Evolutionary conservation across 2,329 filamentous ascomycete species (phyloP), one percentile per base, ranked within the genome.

Genomic region (Colletotrichum noveboracense): DNA sequence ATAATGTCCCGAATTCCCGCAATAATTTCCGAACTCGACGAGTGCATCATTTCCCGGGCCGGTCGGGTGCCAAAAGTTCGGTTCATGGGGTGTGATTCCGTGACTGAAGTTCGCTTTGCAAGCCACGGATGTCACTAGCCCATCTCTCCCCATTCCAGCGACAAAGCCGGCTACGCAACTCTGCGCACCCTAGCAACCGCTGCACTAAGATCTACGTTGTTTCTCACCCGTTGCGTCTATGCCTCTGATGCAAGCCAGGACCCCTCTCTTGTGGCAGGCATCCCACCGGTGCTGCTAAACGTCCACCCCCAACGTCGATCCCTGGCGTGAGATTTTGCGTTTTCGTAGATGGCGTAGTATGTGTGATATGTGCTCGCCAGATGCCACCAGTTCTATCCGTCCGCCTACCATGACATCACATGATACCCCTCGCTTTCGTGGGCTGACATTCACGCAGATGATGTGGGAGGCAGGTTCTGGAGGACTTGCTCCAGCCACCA

Each of bases 401-500:
- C 58, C 16, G 28, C 30, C 28, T 5, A 21, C n/a, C 5, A 32
- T 30, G 26, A 61, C 58, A 34, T 34, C 30, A 56, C 16, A 38
- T 38, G 18, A n/a, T 14, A 18, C 16, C 26, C 12, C 18, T 26
- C 16, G 55, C 4, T 6, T 30, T 30, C 55, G n/a, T n/a, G 26
- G 18, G 28, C 13, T 21, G 28, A 21, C 58, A 61, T 32, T 30
- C 18, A 61, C 36, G 62, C 69, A 43, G 61, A 75, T 67, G 68
- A 67, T 61, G 55, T 55, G 69, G 55, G 48, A 55, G 61, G 30
- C 72, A 61, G 36, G 4, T 24, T 30, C 36, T 24, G 61, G 7
- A 75, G 24, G 38, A 73, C 94, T 84, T 96, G 91, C 79, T 90
- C 87, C 82, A 99, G 82, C 97, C 97, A 99, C 97, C 97, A 98